Evolutionary conservation across 169 alveolate species (phyloP).

Genomic region (Plasmodium vinckei): DNA sequence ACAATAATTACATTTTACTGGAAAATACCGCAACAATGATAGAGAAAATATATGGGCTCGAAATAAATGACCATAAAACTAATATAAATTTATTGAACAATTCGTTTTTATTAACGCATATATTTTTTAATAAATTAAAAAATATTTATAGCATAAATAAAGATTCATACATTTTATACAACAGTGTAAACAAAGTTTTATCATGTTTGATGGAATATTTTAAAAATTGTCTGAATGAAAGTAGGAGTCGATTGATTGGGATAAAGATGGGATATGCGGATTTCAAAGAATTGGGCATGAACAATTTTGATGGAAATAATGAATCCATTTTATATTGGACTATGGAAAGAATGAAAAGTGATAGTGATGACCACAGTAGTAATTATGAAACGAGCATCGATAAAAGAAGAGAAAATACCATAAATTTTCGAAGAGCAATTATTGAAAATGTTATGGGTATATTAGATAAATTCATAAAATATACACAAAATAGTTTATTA

Average conservation of each 20-base stretch:
- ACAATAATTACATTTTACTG: neutral
- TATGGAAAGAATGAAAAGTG: neutral
- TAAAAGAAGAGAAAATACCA: neutral
- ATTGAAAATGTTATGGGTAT: conserved; percentile 38
- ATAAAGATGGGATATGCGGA: no score
- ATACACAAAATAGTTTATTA: conserved; percentile 30
- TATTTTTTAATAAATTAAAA: conserved; percentile 52
- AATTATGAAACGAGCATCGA: neutral
- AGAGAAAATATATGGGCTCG: conserved; percentile 36
- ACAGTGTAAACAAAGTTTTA: conserved; percentile 33
- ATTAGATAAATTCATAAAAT: conserved; percentile 33
- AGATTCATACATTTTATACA: conserved; percentile 49
- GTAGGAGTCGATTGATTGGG: neutral
- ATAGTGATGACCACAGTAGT: neutral
- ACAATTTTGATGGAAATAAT: neutral
- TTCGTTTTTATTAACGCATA: conserved; percentile 30
- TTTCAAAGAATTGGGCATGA: neutral
- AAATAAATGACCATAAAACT: neutral
- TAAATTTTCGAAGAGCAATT: conserved; percentile 8
- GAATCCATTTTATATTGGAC: neutral
- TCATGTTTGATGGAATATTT: conserved; percentile 22
- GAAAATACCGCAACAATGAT: conserved; percentile 22
- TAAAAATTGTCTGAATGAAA: conserved; percentile 11
- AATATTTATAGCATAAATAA: conserved; percentile 15
- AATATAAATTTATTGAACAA: conserved; percentile 25